These are phyloP conservation scores for Schizothecium vesticola DNA, from an alignment of 495 filamentous ascomycete genomes.

Conservation along the genomic window DNA sequence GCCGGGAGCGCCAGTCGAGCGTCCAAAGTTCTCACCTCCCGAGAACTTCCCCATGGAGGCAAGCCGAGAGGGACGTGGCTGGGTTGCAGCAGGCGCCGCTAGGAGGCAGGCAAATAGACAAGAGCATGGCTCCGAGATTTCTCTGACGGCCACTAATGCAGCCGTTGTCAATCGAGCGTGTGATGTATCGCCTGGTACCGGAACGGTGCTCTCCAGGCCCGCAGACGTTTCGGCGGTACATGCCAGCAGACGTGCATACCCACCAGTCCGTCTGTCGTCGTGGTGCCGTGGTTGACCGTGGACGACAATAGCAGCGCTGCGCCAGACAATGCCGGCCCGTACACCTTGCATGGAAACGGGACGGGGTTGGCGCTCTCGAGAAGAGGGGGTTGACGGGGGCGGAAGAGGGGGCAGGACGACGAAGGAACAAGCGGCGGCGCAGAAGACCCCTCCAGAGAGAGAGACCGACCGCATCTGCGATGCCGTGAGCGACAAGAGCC, in stretches of 20 bases:
- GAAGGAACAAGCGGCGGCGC: constrained; percentile 1
- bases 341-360: constrained; percentile 35
- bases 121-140: constrained; percentile 32
- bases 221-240: constrained; percentile 26
- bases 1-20: constrained; percentile 29
- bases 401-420: neutral
- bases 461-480: constrained; percentile 5
- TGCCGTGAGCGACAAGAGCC: constrained; percentile 7
- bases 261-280: constrained; percentile 29
- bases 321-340: constrained; percentile 30
- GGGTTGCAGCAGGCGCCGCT: constrained; percentile 22
- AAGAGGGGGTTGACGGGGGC: constrained; percentile 3
- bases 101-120: constrained; percentile 11
- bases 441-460: neutral
- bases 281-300: constrained; percentile 17
- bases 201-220: constrained; percentile 16
- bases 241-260: constrained; percentile 34
- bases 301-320: constrained; percentile 4
- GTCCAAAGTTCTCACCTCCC: constrained; percentile 7
- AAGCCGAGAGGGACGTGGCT: constrained; percentile 33
- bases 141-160: constrained; percentile 54
- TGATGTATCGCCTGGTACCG: constrained; percentile 27
- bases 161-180: constrained; percentile 23
- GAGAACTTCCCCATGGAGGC: constrained; percentile 18
- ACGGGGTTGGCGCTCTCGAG: neutral